phyloP scores from a whole-genome alignment of 345 rosid species.

The Gynandropsis gynandra region DNA sequence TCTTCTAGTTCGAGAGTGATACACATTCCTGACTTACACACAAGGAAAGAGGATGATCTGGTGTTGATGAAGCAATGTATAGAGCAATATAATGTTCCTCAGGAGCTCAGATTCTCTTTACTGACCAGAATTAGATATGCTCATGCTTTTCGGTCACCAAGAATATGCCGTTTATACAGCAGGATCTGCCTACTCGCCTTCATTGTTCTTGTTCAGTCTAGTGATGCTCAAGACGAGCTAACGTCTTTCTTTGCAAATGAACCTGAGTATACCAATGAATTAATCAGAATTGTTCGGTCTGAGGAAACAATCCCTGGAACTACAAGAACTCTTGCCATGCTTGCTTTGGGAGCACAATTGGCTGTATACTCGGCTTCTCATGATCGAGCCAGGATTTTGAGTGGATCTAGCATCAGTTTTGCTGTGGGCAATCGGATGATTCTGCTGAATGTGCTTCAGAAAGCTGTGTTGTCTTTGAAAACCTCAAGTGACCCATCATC shows the following conservation, averaged over 20 bases:
- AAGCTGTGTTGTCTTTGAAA: conserved; percentile 74
- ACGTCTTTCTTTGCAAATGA: conserved; percentile 89
- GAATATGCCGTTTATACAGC: conserved; percentile 81
- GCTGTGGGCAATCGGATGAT: conserved; percentile 84
- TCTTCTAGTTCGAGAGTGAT: conserved; percentile 48
- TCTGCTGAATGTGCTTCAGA: conserved; percentile 93
- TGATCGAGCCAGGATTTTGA: conserved; percentile 86
- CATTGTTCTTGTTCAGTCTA: conserved; percentile 87
- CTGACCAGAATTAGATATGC: conserved; percentile 91
- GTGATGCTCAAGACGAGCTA: conserved; percentile 87
- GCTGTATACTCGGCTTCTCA: conserved; percentile 93
- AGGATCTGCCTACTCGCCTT: conserved; percentile 92
- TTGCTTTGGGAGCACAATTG: conserved; percentile 85
- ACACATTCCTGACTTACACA: conserved; percentile 71
- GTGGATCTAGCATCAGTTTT: conserved; percentile 91
- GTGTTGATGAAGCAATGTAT: conserved; percentile 70
- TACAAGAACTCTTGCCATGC: conserved; percentile 90
- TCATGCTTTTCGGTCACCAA: conserved; percentile 75
- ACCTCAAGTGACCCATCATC: conserved; percentile 76
- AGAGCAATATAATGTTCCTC: conserved; percentile 65
- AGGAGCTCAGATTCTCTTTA: conserved; percentile 73
- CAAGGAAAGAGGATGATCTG: conserved; percentile 80
- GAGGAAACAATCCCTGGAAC: conserved; percentile 80
- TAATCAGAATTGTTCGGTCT: conserved; percentile 81
- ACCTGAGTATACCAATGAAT: conserved; percentile 92